These are phyloP conservation scores for Ustulina deusta DNA, from an alignment of 2,329 filamentous ascomycete genomes.

Conservation along the genomic window DNA sequence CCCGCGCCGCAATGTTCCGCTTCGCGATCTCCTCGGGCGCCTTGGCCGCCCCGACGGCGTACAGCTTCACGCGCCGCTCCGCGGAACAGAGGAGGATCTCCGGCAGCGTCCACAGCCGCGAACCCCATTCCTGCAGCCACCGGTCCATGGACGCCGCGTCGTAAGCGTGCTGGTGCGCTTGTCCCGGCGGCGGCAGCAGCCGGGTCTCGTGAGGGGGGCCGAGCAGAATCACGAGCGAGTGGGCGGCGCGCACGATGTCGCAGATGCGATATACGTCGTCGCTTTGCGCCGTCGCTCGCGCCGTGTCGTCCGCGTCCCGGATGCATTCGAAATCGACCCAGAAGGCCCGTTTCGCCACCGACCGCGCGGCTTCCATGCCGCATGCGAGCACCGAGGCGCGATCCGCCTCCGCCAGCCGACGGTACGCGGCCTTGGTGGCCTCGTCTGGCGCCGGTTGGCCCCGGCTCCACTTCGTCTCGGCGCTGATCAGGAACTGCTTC, in stretches of 20 bases:
- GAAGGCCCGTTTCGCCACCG: conserved; percentile 55
- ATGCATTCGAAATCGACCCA: conserved; percentile 60
- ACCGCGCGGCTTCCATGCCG: conserved; percentile 54
- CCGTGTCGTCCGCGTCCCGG: conserved; percentile 49
- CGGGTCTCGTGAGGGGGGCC: conserved; percentile 47
- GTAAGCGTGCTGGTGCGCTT: conserved; percentile 27
- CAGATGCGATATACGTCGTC: conserved; percentile 57
- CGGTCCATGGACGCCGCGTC: conserved; percentile 47
- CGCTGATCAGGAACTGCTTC: conserved; percentile 54
- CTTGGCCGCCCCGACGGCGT: conserved; percentile 21
- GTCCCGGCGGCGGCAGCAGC: conserved; percentile 40
- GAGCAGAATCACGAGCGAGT: conserved; percentile 57
- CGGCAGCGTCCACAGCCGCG: conserved; percentile 50
- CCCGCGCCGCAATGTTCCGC: conserved; percentile 54
- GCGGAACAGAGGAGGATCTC: conserved; percentile 46
- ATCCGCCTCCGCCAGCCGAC: conserved; percentile 42
- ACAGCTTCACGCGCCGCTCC: conserved; percentile 33
- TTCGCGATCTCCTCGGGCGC: conserved; percentile 49
- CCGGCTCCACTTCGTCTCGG: conserved; percentile 38
- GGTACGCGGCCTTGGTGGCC: conserved; percentile 37
- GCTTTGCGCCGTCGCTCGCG: conserved; percentile 45
- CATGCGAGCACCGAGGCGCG: conserved; percentile 51
- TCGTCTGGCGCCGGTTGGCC: conserved; percentile 35
- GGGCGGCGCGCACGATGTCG: conserved; percentile 58
- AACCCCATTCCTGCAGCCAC: conserved; percentile 45